Base-by-base conservation (phyloP, 2,329 filamentous ascomycete genomes). In the Fusarium anthophilum region DNA sequence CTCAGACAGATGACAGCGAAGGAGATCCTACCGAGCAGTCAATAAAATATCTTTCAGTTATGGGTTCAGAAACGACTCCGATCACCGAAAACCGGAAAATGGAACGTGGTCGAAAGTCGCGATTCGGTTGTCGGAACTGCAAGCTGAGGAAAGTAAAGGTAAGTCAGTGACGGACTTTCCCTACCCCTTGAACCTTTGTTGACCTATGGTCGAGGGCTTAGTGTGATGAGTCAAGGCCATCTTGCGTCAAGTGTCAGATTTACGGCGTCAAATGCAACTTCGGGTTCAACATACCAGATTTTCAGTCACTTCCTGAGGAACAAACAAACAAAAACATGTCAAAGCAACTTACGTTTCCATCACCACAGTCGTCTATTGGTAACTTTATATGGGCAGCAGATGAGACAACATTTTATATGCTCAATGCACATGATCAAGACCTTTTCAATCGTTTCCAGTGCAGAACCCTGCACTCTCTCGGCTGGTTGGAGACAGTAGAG, bases 131-230 rank as follows among this genome's bases (percentile, higher is more conserved):
- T 15, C 50, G 32, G 13, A 54, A 54, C 18, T 54, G 50, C 32
- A 54, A 54, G 50, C 9, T 54, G 13, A 54, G 50, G 5, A 54
- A 26, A 6, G n/a, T 54, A 3, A 54, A 54, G 24, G 50, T 38
- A 12, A 12, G 32, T 9, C 18, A 15, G 7, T 26, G 9, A 12
- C 3, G 8, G 6, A 3, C 0, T 7, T 11, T 11, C 13, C 6
- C 9, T 20, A 4, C 4, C 4, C 26, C 32, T 6, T 22, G 0
- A 37, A 12, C 2, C 6, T 10, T 5, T 10, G 3, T 14, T 50
- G 47, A 14, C 22, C 15, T 24, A 18, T 18, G 8, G 2, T 18
- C 3, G 22, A 7, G 1, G 22, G 14, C 4, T 5, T 2, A 54
- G 50, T 54, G 50, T 26, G 50, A 38, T 17, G 50, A 38, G 9